Conservation (phyloP, 2,329 filamentous ascomycete genomes). For the Clarireedia monteithiana region DNA sequence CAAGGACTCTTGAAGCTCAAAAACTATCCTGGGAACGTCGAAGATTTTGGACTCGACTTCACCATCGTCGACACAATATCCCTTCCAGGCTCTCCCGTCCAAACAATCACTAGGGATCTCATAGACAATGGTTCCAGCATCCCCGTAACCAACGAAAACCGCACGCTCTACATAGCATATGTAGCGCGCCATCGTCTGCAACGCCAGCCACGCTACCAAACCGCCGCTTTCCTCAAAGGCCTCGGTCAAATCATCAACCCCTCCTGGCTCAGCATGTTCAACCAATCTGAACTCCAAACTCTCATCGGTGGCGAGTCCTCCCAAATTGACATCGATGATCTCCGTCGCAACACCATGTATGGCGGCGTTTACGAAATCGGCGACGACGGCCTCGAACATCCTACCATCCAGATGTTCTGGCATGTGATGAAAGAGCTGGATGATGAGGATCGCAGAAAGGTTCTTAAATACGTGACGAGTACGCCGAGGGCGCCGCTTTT, state of each 20-base stretch:
- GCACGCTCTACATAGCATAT: slow-evolving; percentile 88
- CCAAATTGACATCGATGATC: slow-evolving; percentile 79
- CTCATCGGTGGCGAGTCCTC: slow-evolving; percentile 83
- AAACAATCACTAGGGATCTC: slow-evolving; percentile 66
- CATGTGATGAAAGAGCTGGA: slow-evolving; percentile 69
- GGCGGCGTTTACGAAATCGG: slow-evolving; percentile 83
- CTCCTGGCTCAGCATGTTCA: slow-evolving; percentile 96
- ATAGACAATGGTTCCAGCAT: slow-evolving; percentile 69
- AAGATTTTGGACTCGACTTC: slow-evolving; percentile 78
- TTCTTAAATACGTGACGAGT: slow-evolving; percentile 92
- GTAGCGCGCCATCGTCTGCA: slow-evolving; percentile 83
- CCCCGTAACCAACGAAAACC: slow-evolving; percentile 83
- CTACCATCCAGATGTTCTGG: slow-evolving; percentile 85
- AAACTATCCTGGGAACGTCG: slow-evolving; percentile 74
- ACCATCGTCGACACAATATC: slow-evolving; percentile 72
- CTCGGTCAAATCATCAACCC: slow-evolving; percentile 84
- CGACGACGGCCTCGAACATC: slow-evolving; percentile 81
- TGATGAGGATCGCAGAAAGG: slow-evolving; percentile 71
- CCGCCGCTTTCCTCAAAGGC: slow-evolving; percentile 78
- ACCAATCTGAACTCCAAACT: slow-evolving; percentile 88
- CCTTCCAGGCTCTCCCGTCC: slow-evolving; percentile 37
- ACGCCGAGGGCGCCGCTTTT: slow-evolving; percentile 85
- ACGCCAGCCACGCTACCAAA: slow-evolving; percentile 72
- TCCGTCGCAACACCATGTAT: slow-evolving; percentile 77
- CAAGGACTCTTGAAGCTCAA: slow-evolving; percentile 78